These are phyloP conservation scores for Fraxinus paxiana DNA, from an alignment of 305 asterid genomes.

Conservation along the genomic window DNA sequence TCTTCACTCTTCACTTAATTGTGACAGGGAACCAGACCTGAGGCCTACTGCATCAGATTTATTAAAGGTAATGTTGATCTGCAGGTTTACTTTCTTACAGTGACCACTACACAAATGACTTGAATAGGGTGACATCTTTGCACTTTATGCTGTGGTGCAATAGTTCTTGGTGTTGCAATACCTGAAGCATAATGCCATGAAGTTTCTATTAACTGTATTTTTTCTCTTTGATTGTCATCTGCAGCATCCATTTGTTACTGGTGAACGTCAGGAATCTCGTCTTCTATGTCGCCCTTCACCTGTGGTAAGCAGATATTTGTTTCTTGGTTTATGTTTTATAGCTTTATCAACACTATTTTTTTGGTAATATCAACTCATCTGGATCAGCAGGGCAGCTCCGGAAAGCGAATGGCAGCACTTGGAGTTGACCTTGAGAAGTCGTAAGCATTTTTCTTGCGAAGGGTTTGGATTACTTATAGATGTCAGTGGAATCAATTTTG, in stretches of 20 bases:
- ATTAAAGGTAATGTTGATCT: conserved; percentile 59
- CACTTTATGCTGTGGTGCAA: neutral
- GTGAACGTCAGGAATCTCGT: conserved; percentile 57
- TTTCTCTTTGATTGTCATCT: conserved; percentile 27
- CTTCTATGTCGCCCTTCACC: conserved; percentile 51
- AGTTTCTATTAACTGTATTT: neutral
- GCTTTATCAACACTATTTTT: conserved; percentile 5
- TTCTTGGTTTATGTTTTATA: neutral
- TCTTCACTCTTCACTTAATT: conserved; percentile 28
- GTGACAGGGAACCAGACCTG: conserved; percentile 81
- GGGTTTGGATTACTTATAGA: neutral
- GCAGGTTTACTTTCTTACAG: conserved; percentile 12
- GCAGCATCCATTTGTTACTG: conserved; percentile 97
- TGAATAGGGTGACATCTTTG: neutral
- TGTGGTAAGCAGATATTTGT: conserved; percentile 46
- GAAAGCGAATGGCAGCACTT: conserved; percentile 40
- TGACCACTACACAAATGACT: neutral
- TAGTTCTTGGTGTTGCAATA: neutral
- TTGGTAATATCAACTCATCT: conserved; percentile 21
- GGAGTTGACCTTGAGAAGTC: conserved; percentile 57
- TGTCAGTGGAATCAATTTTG: conserved; percentile 9
- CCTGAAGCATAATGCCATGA: neutral
- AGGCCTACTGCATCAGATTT: conserved; percentile 82
- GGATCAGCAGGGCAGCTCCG: conserved; percentile 51
- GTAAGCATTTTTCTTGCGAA: conserved; percentile 40